phyloP scores from a whole-genome alignment of 2,329 filamentous ascomycete genomes.

The Cladosporium sphaerospermum region DNA sequence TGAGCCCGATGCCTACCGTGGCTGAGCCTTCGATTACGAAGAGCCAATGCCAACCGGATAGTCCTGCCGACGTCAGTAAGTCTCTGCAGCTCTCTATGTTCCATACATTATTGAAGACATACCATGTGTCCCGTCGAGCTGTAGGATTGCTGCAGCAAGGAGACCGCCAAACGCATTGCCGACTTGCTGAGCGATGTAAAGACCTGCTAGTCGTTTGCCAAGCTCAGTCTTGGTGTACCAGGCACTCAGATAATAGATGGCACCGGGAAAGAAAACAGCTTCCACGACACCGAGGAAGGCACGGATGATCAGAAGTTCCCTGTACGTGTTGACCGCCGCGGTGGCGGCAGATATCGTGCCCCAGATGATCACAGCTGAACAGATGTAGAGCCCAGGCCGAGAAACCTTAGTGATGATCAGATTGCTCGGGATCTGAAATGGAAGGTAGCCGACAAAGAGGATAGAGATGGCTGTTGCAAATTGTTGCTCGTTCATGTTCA shows the following conservation, averaged over 20 bases:
- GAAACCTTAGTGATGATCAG: constrained; percentile 32
- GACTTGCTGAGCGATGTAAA: constrained; percentile 37
- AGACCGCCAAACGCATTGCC: constrained; percentile 49
- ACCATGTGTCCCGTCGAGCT: constrained; percentile 48
- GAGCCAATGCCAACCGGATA: constrained; percentile 63
- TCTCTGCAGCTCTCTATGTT: constrained; percentile 32
- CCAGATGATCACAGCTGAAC: constrained; percentile 31
- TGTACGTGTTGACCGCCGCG: constrained; percentile 30
- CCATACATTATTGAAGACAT: constrained; percentile 45
- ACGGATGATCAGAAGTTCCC: constrained; percentile 31
- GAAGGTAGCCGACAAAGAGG: constrained; percentile 36
- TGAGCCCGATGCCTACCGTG: constrained; percentile 45
- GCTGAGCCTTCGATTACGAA: constrained; percentile 51
- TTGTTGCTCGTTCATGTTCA: constrained; percentile 38
- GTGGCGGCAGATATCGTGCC: constrained; percentile 30
- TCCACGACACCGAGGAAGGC: constrained; percentile 41
- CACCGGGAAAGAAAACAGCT: constrained; percentile 33
- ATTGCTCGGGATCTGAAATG: constrained; percentile 33
- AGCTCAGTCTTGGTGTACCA: constrained; percentile 51
- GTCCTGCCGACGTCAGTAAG: constrained; percentile 41
- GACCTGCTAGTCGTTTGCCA: constrained; percentile 14
- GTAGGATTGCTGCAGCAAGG: constrained; percentile 55
- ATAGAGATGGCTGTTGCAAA: constrained; percentile 41
- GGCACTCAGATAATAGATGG: constrained; percentile 28
- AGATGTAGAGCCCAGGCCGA: constrained; percentile 28